Conservation (phyloP, 1,139 yeast genomes). For the Kurtzmaniella quercitrusa region DNA sequence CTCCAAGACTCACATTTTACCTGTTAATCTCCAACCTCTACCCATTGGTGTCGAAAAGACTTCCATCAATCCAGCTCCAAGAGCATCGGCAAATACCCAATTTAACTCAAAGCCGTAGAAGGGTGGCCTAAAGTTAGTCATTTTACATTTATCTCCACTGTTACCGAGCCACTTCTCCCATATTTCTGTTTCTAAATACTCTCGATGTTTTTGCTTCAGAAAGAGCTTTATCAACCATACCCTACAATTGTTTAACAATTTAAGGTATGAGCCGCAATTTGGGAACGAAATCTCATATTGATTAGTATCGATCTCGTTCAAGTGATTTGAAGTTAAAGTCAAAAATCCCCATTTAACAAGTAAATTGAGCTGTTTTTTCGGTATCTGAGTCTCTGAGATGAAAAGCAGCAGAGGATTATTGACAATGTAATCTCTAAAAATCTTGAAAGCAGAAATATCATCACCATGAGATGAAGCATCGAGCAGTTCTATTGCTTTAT, state of each 20-base stretch:
- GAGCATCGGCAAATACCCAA: constrained; percentile 63
- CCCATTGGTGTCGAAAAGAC: constrained; percentile 70
- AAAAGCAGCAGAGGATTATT: constrained; percentile 31
- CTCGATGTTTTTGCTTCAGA: constrained; percentile 44
- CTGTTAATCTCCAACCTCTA: constrained; percentile 63
- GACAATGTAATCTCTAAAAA: constrained; percentile 20
- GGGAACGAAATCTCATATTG: constrained; percentile 55
- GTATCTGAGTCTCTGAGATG: constrained; percentile 24
- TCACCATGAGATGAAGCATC: constrained; percentile 5
- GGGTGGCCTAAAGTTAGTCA: constrained; percentile 50
- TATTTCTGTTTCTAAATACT: constrained; percentile 48
- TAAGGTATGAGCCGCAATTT: constrained; percentile 54
- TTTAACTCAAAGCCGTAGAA: constrained; percentile 56
- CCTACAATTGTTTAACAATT: constrained; percentile 43
- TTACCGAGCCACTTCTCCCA: constrained; percentile 48
- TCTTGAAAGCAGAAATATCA: constrained; percentile 1
- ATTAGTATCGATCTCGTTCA: constrained; percentile 44
- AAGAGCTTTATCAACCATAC: constrained; percentile 48
- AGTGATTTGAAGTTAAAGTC: constrained; percentile 48
- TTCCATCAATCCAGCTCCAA: constrained; percentile 68
- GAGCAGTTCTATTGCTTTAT: constrained; percentile 6
- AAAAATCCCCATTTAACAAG: constrained; percentile 53
- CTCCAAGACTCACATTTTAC: constrained; percentile 34
- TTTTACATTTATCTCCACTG: constrained; percentile 19
- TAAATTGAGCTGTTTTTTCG: constrained; percentile 22